Conservation (phyloP, 768 basidiomycete genomes). For the Chlorophyllum brunneum region DNA sequence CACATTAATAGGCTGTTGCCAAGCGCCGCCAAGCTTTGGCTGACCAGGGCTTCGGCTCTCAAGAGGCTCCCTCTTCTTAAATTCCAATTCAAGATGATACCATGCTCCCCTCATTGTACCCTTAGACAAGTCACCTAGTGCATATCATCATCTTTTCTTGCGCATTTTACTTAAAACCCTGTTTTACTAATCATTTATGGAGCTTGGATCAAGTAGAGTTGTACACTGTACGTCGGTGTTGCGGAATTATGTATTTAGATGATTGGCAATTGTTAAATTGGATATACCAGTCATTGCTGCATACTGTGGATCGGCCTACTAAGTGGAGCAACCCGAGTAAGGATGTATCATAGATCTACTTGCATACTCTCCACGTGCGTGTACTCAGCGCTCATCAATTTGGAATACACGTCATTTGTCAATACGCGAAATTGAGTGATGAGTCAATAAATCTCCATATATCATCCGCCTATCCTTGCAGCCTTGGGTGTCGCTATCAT, state of each 20-base stretch:
- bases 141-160: background rate
- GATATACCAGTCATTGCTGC: too few relatives aligned
- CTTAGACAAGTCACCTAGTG: background rate
- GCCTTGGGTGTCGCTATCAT: too few relatives aligned
- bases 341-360: too few relatives aligned
- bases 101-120: background rate
- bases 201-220: background rate
- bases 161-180: background rate
- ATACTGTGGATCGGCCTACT: too few relatives aligned
- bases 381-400: too few relatives aligned
- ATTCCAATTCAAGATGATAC: background rate
- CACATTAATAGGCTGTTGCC: conserved; percentile 33
- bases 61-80: background rate
- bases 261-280: too few relatives aligned
- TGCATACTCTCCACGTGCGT: too few relatives aligned
- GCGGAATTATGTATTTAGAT: conserved; percentile 3
- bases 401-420: too few relatives aligned
- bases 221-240: background rate
- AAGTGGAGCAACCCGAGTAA: too few relatives aligned
- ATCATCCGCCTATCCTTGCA: too few relatives aligned
- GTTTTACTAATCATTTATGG: background rate
- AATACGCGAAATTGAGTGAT: too few relatives aligned
- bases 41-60: conserved; percentile 14
- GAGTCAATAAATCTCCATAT: too few relatives aligned
- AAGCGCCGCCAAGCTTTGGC: conserved; percentile 40